These are phyloP conservation scores for Canariomyces notabilis DNA, from an alignment of 2,329 filamentous ascomycete species.

Conservation along the genomic window DNA sequence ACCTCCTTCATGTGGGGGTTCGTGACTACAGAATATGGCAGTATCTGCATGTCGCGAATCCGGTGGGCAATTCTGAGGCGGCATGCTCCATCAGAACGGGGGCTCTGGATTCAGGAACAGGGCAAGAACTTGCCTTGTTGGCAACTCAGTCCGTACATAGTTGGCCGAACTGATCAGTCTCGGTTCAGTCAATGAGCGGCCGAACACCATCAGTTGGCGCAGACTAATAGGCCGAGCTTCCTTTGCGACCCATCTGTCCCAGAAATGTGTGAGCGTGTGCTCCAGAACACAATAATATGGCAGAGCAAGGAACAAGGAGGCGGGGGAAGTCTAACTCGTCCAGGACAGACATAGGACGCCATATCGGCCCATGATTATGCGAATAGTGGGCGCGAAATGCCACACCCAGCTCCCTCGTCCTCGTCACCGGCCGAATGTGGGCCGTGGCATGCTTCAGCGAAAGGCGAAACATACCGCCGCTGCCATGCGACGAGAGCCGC, in stretches of 20 bases:
- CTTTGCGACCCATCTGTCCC: conserved; percentile 77
- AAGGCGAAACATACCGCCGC: conserved; percentile 24
- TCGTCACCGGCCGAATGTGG: conserved; percentile 22
- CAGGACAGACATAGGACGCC: conserved; percentile 59
- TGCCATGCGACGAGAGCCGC: conserved; percentile 23
- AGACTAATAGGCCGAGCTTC: conserved; percentile 94
- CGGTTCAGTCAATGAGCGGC: conserved; percentile 82
- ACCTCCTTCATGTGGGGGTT: conserved; percentile 91
- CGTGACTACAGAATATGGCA: conserved; percentile 94
- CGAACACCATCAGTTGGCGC: conserved; percentile 95
- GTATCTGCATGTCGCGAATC: conserved; percentile 91
- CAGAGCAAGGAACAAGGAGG: conserved; percentile 1
- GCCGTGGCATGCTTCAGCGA: conserved; percentile 25
- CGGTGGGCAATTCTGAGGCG: conserved; percentile 74
- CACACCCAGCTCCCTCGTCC: conserved; percentile 12
- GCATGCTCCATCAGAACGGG: neutral
- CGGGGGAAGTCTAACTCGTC: conserved; percentile 51
- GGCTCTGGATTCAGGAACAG: neutral
- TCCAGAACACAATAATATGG: conserved; percentile 14
- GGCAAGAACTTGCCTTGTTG: conserved; percentile 57
- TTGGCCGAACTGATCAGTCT: conserved; percentile 92
- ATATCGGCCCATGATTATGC: conserved; percentile 38
- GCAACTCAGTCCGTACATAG: conserved; percentile 92
- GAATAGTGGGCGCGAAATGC: conserved; percentile 15
- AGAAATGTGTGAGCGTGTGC: conserved; percentile 12